Conservation (phyloP, 179 eudicot species). For the Vitellaria paradoxa region DNA sequence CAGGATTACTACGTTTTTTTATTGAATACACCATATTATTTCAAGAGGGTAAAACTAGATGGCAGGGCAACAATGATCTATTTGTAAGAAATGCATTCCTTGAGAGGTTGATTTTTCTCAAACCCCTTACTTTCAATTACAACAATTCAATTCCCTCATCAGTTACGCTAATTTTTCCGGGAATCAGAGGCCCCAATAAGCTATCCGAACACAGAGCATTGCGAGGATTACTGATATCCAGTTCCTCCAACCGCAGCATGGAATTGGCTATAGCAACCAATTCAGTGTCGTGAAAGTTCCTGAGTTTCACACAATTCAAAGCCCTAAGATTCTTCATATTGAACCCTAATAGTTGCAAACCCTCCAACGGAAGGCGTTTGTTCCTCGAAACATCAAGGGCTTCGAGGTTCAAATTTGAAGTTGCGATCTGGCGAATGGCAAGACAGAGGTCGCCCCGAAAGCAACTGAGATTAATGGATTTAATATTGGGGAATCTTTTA, state of each 20-base stretch:
- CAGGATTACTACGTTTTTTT: background rate
- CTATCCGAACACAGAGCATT: too few species aligned
- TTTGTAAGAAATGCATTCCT: too few species aligned
- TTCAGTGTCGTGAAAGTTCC: too few species aligned
- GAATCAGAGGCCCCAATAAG: background rate
- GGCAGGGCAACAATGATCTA: background rate
- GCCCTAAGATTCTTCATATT: too few species aligned
- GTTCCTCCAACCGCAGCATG: too few species aligned
- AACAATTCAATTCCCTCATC: background rate
- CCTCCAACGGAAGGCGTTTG: background rate
- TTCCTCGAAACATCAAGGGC: slow-evolving; percentile 15
- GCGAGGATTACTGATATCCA: too few species aligned
- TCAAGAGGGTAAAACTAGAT: background rate
- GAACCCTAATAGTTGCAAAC: background rate
- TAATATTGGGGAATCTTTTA: too few species aligned
- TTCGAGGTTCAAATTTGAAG: slow-evolving; percentile 24
- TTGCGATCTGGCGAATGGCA: slow-evolving; percentile 17
- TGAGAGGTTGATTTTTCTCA: too few species aligned
- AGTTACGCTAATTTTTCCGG: background rate
- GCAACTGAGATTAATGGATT: slow-evolving; percentile 13
- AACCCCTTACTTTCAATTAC: background rate
- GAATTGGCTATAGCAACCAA: too few species aligned
- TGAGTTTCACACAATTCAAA: background rate
- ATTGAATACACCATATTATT: too few species aligned
- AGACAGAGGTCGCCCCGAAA: slow-evolving; percentile 16